Evolutionary conservation across 306 rosid species (phyloP).

Genomic region (Citrullus amarus): DNA sequence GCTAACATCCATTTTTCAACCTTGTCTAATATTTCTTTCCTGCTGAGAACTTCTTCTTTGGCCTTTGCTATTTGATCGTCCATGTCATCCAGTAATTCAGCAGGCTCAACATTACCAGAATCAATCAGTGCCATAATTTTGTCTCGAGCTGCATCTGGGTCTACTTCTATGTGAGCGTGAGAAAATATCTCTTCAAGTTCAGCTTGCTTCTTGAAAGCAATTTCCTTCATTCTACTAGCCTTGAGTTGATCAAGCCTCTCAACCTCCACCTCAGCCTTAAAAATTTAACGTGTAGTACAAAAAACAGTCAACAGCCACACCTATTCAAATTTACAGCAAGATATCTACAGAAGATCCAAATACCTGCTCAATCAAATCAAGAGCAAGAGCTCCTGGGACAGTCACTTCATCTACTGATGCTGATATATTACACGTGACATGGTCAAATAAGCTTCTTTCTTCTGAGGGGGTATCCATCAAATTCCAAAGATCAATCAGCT

Average conservation of each 20-base stretch:
- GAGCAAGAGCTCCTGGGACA: constrained; percentile 90
- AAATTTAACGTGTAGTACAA: not conserved
- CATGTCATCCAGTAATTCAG: constrained; percentile 89
- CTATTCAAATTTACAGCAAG: not conserved
- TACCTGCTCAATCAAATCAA: constrained; percentile 38
- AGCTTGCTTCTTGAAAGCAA: constrained; percentile 87
- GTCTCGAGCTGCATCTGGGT: constrained; percentile 82
- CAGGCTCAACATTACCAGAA: constrained; percentile 73
- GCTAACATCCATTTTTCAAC: constrained; percentile 99
- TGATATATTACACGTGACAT: constrained; percentile 89
- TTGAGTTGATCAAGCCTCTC: constrained; percentile 96
- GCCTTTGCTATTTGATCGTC: constrained; percentile 87
- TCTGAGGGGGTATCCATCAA: constrained; percentile 91
- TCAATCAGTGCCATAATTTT: constrained; percentile 78
- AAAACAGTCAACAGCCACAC: constrained; percentile 8
- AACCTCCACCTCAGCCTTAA: constrained; percentile 94
- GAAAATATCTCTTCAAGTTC: constrained; percentile 89
- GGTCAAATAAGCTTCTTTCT: constrained; percentile 83
- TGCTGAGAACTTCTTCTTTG: constrained; percentile 83
- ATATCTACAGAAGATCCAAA: not conserved
- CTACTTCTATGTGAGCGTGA: constrained; percentile 78
- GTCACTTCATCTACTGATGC: constrained; percentile 97
- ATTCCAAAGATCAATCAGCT: constrained; percentile 84
- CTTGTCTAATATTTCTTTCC: constrained; percentile 96
- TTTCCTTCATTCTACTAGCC: constrained; percentile 97